A percentile compares a stretch with the other conserved stretches of the same genome.
Conservation (phyloP, 2,329 filamentous ascomycete genomes). For the Penicillium sp. region DNA sequence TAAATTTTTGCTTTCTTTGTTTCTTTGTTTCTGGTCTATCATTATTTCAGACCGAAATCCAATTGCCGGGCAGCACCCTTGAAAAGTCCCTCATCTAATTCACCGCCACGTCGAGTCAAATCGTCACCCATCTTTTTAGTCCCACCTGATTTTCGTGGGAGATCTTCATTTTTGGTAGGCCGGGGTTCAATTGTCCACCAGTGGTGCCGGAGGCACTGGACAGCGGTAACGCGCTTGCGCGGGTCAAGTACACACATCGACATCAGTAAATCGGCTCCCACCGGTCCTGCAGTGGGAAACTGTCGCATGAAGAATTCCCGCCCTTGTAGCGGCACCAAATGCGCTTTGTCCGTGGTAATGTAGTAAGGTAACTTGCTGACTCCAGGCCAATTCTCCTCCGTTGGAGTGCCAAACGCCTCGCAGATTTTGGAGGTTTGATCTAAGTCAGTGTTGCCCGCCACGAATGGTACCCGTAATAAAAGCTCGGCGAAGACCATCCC, state of each 20-base stretch:
- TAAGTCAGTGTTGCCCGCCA: constrained; percentile 80
- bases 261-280: constrained; percentile 86
- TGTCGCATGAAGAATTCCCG: constrained; percentile 70
- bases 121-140: constrained; percentile 77
- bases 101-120: constrained; percentile 71
- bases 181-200: constrained; percentile 86
- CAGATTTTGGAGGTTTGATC: constrained; percentile 83
- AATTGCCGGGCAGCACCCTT: constrained; percentile 80
- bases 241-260: constrained; percentile 83
- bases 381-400: constrained; percentile 92
- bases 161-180: constrained; percentile 75
- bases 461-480: constrained; percentile 75
- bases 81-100: constrained; percentile 63
- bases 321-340: constrained; percentile 58
- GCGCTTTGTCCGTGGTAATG: constrained; percentile 62
- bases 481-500: constrained; percentile 93
- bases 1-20: background rate
- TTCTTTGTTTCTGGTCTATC: background rate
- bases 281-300: constrained; percentile 76
- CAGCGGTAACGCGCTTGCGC: constrained; percentile 74
- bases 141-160: constrained; percentile 74
- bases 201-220: constrained; percentile 72
- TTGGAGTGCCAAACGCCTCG: constrained; percentile 82
- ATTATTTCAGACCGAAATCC: constrained; percentile 61
- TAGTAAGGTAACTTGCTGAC: constrained; percentile 79